Base-by-base conservation (phyloP, 257 asterid genomes). In the Misopates orontium region DNA sequence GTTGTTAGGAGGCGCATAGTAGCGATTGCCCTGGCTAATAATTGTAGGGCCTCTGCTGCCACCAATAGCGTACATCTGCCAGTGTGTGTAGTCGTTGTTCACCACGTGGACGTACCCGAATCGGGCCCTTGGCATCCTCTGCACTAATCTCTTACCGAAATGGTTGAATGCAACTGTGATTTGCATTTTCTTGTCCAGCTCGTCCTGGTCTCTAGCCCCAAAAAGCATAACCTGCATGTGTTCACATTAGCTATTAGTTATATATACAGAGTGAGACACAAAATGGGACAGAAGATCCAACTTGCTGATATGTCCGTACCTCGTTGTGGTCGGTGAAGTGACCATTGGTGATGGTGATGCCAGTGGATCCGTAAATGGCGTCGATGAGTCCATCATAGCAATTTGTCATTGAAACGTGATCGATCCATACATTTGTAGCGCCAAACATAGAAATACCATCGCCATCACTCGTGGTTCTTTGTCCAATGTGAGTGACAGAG, bases 21-120 rank as follows among this genome's bases (percentile, higher is more conserved):
- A 84, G 13, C 83, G 69, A 67, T 84, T 87, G 19, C 95, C 91
- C 60, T 87, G 91, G 82, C 91, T 79, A 31, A 84, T 81, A 48
- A 87, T 74, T 51, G 83, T 78, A 1, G 95, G 84, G 5, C 70
- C 64, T 23, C 72, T 61, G 79, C 91, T 82, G 23, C 95, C 95
- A 4, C 95, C 95, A 2, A 87, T 82, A n/a, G 95, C 95, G 22
- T 87, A 87, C 87, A 87, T 83, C 23, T 60, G 70, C 91, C 91
- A 86, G 1, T 59, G 78, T 0, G 89, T 81, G 61, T 84, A 84
- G 39, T 82, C 85, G 22, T 87, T 82, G 71, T 87, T 87, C 22
- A 87, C 82, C 0, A 79, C 31, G 68, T 84, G 91, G 13, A 73
- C 77, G 51, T 80, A 87, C 0, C 95, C 92, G 71, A 69, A 82